Percentiles rank a stretch among this genome's conserved stretches.
These are phyloP conservation scores for Bipolaris gigantea DNA, from an alignment of 2,329 filamentous ascomycete species.

Conservation along the genomic window DNA sequence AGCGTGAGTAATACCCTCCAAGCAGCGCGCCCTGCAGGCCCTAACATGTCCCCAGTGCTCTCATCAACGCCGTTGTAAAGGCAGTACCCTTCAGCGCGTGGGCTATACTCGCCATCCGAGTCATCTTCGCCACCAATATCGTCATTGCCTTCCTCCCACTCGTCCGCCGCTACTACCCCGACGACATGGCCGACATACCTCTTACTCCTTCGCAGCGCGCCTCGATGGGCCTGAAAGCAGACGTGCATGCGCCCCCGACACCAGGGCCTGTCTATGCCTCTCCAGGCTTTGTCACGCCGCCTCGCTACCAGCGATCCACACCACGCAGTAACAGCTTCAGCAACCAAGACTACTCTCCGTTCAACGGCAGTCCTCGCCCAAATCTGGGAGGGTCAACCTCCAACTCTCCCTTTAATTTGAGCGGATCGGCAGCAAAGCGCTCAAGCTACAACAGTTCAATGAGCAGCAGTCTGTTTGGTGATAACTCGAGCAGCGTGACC, in stretches of 20 bases:
- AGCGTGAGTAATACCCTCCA: constrained; percentile 20
- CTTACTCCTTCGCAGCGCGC: constrained; percentile 86
- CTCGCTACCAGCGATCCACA: constrained; percentile 77
- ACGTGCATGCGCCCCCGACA: constrained; percentile 58
- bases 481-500: constrained; percentile 45
- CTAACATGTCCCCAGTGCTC: constrained; percentile 37
- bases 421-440: constrained; percentile 55
- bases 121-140: constrained; percentile 66
- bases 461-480: constrained; percentile 47
- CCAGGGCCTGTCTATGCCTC: constrained; percentile 58
- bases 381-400: constrained; percentile 31
- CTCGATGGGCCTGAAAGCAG: constrained; percentile 77
- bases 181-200: constrained; percentile 84
- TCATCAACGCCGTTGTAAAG: constrained; percentile 41
- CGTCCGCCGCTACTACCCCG: constrained; percentile 60
- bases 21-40: background rate
- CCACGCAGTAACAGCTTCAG: constrained; percentile 63
- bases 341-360: constrained; percentile 57
- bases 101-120: constrained; percentile 52
- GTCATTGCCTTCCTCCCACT: constrained; percentile 71
- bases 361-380: constrained; percentile 57
- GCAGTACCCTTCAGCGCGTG: constrained; percentile 44
- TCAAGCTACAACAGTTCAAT: constrained; percentile 60
- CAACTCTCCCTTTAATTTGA: constrained; percentile 55
- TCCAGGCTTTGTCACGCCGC: constrained; percentile 76